Evolutionary conservation across 164 flowering plant genomes (phyloP).

Genomic region (Liquidambar formosana): DNA sequence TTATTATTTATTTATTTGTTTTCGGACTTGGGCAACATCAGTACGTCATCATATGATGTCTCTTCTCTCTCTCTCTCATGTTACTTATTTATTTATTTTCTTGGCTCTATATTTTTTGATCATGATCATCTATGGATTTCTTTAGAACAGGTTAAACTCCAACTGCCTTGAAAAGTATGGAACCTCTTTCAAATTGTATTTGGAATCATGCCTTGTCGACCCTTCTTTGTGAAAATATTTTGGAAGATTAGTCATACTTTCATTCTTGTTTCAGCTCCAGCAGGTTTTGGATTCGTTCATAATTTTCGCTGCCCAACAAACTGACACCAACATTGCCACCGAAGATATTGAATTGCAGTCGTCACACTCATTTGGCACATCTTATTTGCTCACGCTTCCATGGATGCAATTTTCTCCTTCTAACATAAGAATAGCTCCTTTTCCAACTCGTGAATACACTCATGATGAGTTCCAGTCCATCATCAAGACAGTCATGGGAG

Average conservation of each 20-base stretch:
- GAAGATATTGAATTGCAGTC: conserved; percentile 23
- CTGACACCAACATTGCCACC: conserved; percentile 14
- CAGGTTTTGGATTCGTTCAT: conserved; percentile 92
- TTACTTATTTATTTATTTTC: no score
- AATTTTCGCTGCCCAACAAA: conserved; percentile 76
- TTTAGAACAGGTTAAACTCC: neutral
- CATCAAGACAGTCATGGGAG: conserved; percentile 89
- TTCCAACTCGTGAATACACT: conserved; percentile 95
- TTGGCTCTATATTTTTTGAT: no score
- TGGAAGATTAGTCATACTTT: neutral
- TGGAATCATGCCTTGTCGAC: conserved; percentile 3
- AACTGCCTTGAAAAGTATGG: neutral
- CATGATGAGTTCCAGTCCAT: conserved; percentile 97
- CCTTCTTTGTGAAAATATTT: conserved; percentile 1
- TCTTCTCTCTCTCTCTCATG: no score
- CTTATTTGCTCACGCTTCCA: conserved; percentile 28
- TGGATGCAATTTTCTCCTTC: conserved; percentile 72
- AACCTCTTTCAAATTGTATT: neutral
- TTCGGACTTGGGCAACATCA: no score
- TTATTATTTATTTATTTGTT: no score
- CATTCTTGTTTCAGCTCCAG: conserved; percentile 69
- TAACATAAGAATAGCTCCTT: conserved; percentile 84
- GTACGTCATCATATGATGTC: no score
- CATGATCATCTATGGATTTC: neutral
- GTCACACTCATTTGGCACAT: conserved; percentile 10